A percentile compares a stretch with the other conserved stretches of the same genome.
Evolutionary conservation across 176 grass and related monocot species (phyloP).

Genomic region (Musa acuminata): DNA sequence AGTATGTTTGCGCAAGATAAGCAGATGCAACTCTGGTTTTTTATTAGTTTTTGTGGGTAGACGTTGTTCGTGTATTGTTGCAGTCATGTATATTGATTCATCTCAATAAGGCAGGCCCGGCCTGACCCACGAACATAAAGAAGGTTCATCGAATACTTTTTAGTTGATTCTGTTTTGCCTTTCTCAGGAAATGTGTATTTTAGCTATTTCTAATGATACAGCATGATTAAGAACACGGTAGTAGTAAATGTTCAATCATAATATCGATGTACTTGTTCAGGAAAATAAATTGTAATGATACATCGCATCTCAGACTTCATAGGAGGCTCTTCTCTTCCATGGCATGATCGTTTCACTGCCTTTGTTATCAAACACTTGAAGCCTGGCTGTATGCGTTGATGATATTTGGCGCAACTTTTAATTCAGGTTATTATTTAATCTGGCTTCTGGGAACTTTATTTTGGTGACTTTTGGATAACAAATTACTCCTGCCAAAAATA

Average conservation of each 20-base stretch:
- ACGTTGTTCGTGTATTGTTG: not conserved
- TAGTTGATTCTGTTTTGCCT: not conserved
- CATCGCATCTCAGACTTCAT: too few species aligned
- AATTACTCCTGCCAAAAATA: too few species aligned
- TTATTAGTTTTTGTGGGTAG: not conserved
- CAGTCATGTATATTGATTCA: constrained; percentile 8
- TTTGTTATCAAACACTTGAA: too few species aligned
- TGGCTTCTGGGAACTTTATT: too few species aligned
- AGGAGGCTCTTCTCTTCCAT: too few species aligned
- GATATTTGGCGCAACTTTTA: too few species aligned
- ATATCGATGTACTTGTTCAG: too few species aligned
- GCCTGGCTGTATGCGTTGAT: too few species aligned
- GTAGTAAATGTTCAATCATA: not conserved
- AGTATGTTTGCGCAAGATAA: constrained; percentile 6
- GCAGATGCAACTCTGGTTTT: not conserved
- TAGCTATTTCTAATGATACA: not conserved
- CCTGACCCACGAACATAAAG: not conserved
- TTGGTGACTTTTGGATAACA: too few species aligned
- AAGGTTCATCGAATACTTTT: not conserved
- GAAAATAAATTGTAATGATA: too few species aligned
- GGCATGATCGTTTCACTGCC: too few species aligned
- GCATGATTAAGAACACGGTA: not conserved
- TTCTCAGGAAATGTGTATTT: not conserved
- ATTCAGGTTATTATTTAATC: too few species aligned
- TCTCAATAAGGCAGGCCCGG: constrained; percentile 1